phyloP scores from a whole-genome alignment of 169 alveolate species.

The Plasmodium gallinaceum region DNA sequence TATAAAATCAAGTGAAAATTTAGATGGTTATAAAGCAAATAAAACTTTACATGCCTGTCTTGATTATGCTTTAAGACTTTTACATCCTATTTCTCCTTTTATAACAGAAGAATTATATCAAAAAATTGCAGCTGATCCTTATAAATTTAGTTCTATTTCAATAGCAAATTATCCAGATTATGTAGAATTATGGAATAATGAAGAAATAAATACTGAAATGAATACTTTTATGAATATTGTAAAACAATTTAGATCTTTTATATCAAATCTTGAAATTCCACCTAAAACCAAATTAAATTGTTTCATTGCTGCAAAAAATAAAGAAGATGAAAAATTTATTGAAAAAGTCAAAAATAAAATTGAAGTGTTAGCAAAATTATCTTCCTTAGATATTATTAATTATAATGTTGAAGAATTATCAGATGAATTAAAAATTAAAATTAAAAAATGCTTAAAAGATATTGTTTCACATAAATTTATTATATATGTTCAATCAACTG shows the following conservation, averaged over 20 bases:
- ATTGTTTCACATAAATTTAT: constrained; percentile 77
- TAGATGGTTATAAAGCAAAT: constrained; percentile 68
- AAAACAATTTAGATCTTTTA: constrained; percentile 83
- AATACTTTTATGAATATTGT: constrained; percentile 78
- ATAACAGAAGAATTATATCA: constrained; percentile 98
- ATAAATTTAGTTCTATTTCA: constrained; percentile 79
- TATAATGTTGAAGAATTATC: constrained; percentile 72
- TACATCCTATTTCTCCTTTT: constrained; percentile 99
- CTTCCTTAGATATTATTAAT: constrained; percentile 39
- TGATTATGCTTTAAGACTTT: constrained; percentile 90
- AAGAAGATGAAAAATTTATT: constrained; percentile 64
- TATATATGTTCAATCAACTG: constrained; percentile 80
- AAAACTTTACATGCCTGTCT: constrained; percentile 86
- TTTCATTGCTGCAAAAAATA: constrained; percentile 79
- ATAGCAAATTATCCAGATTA: constrained; percentile 80
- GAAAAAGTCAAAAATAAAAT: constrained; percentile 78
- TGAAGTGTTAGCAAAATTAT: constrained; percentile 68
- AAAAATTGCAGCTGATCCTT: constrained; percentile 88
- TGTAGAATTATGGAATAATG: constrained; percentile 64
- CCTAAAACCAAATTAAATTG: constrained; percentile 82
- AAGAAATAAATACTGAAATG: constrained; percentile 68
- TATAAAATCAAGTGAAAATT: background rate
- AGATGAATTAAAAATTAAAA: constrained; percentile 22
- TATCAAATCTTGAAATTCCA: constrained; percentile 85
- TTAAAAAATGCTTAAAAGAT: constrained; percentile 68